phyloP scores from a whole-genome alignment of 2,329 filamentous ascomycete genomes.

The Sporothrix globosa region DNA sequence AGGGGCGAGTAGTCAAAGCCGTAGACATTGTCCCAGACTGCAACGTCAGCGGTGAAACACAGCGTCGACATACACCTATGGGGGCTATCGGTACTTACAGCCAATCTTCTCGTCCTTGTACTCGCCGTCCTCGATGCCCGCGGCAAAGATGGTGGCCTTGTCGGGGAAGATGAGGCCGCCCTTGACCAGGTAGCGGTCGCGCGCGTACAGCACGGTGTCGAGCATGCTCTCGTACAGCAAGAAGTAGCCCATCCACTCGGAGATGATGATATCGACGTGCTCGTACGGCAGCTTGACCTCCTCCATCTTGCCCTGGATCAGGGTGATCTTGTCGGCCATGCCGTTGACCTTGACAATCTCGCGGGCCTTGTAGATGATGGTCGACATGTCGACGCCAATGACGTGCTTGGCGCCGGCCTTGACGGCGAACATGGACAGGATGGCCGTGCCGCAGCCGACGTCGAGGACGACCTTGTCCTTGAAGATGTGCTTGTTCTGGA shows the following conservation, averaged over 20 bases:
- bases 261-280: slow-evolving; percentile 99
- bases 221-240: slow-evolving; percentile 98
- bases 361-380: slow-evolving; percentile 96
- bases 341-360: slow-evolving; percentile 94
- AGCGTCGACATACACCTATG: too few relatives aligned
- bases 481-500: slow-evolving; percentile 94
- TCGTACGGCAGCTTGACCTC: slow-evolving; percentile 91
- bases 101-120: slow-evolving; percentile 99
- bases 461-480: slow-evolving; percentile 92
- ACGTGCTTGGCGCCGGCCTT: slow-evolving; percentile 97
- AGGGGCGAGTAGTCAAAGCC: slow-evolving; percentile 96
- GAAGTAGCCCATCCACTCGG: slow-evolving; percentile 99
- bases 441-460: slow-evolving; percentile 95
- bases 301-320: slow-evolving; percentile 99
- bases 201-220: slow-evolving; percentile 94
- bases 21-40: slow-evolving; percentile 99
- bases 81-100: slow-evolving; percentile 70
- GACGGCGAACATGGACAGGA: slow-evolving; percentile 98
- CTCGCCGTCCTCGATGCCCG: slow-evolving; percentile 96
- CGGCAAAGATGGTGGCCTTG: slow-evolving; percentile 96
- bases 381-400: slow-evolving; percentile 99
- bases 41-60: neutral
- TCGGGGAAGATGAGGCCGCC: slow-evolving; percentile 97
- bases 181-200: slow-evolving; percentile 85
- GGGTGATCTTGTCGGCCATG: slow-evolving; percentile 92